Evolutionary conservation across 352 stramenopile species (phyloP), one percentile per base, ranked within the genome.

Genomic region (Pythium dissimile): DNA sequence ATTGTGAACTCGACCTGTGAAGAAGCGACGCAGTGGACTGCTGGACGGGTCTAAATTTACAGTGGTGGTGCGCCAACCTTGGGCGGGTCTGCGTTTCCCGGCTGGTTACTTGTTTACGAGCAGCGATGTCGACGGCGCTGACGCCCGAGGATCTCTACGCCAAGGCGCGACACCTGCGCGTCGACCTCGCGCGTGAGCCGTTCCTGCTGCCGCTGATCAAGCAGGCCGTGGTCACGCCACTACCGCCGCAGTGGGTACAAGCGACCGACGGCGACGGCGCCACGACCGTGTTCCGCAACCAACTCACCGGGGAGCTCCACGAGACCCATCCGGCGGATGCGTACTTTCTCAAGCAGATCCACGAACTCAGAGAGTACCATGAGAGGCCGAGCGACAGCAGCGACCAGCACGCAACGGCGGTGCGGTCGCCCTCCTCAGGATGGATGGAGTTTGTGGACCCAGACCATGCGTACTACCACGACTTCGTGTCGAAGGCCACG

Each of bases 371-470:
- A 8, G 34, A 56, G 2, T 60, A 50, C 11, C 50, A 72, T 20
- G 55, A 66, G 37, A 46, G 68, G 16, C 45, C 62, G 35, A 13
- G 59, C 28, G 20, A 66, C 10, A 24, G 38, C 23, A 35, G 18
- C 10, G 24, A 43, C 51, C 51, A 60, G 26, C 48, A 4, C 8
- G 24, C 24, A 13, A 15, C 47, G 34, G 10, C 16, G 1, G 24
- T 24, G 6, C 11, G 12, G 5, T 27, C 38, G 16, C 26, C 41
- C 15, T 28, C 24, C 16, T 53, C 41, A 21, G 71, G 56, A 1
- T 89, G 79, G 79, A 77, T 89, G 69, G 64, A 66, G 43, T 89
- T 89, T 57, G 65, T 80, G n/a, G 56, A 72, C 39, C 27, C 26
- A 5, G 28, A 53, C 41, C 11, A 39, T 0, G 50, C 42, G 52